phyloP scores from a whole-genome alignment of 768 basidiomycete species.

The Daedaleopsis sinensis region DNA sequence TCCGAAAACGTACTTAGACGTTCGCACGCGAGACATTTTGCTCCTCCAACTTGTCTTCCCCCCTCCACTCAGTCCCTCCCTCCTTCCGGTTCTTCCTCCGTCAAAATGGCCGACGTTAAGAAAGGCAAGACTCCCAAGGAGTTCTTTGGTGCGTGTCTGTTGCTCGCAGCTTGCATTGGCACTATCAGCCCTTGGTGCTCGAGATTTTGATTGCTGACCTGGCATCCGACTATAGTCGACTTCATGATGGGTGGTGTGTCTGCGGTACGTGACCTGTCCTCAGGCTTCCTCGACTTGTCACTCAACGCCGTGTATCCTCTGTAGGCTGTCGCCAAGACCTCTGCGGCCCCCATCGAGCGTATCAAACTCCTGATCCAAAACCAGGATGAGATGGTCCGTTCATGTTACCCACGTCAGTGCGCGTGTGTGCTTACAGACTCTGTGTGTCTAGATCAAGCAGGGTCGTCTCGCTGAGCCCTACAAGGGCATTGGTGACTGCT shows the following conservation, averaged over 20 bases:
- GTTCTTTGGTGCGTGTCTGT: conserved; percentile 69
- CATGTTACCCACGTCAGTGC: neutral
- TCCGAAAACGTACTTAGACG: conserved; percentile 28
- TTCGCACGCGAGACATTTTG: conserved; percentile 30
- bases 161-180: conserved; percentile 6
- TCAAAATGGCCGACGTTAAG: conserved; percentile 82
- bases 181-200: conserved; percentile 1
- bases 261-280: conserved; percentile 57
- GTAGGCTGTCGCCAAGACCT: conserved; percentile 97
- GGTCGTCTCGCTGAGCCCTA: conserved; percentile 96
- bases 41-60: conserved; percentile 44
- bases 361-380: conserved; percentile 99
- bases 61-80: conserved; percentile 57
- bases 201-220: conserved; percentile 35
- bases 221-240: conserved; percentile 59
- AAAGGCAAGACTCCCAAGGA: conserved; percentile 91
- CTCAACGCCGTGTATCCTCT: conserved; percentile 28
- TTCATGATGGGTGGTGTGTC: conserved; percentile 98
- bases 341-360: conserved; percentile 99
- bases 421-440: neutral
- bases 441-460: conserved; percentile 84
- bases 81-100: conserved; percentile 39
- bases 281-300: neutral
- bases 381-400: conserved; percentile 97
- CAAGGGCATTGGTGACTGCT: conserved; percentile 95